Base-by-base conservation (phyloP, 495 filamentous ascomycete species). In the Daldinia decipiens region DNA sequence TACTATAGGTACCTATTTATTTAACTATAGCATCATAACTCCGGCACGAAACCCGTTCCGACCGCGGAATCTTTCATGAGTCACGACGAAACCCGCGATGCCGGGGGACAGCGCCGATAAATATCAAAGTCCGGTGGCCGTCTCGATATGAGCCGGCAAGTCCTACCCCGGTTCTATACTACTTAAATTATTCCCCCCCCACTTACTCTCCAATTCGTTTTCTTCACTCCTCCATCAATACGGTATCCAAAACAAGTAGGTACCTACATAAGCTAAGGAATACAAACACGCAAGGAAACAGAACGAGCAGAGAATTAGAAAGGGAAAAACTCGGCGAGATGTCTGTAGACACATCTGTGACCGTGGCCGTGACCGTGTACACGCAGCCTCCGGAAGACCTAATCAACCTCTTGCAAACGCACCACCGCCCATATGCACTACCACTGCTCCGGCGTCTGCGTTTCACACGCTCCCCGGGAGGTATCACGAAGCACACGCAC, bases 361-460 rank as follows among this genome's bases (percentile, higher is more conserved):
- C 34, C 62, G 74, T 36, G 12, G 12, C 34, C 62, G 74, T 80
- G 78, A 56, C 53, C 5, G 31, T 19, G 9, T 79, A 82, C 76
- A 74, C 82, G 59, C 54, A 68, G 45, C 76, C 80, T 53, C 72
- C 78, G 1, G 13, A 61, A 17, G 70, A 62, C 47, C 79, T 88
- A 65, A 58, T 86, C 17, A 62, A 80, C 7, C 72, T 79, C 54
- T 84, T 91, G 1, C 24, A 29, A 12, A 32, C 75, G 5, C 45
- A 75, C 12, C 84, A 88, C 71, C 76, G 88, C 29, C 89, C 87
- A 0, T 72, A 84, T 72, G 87, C 88, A 51, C 79, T 88, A 17
- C 81, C 88, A 0, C 73, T 90, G 2, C 75, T 88, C 39, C 85
- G 89, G 12, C 81, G 88, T 15, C 78, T 92, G 54, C 87, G 88